A percentile compares a stretch with the other conserved stretches of the same genome.
These are phyloP conservation scores for Wickerhamomyces xylosicus DNA, from an alignment of 805 yeast genomes.

Conservation along the genomic window DNA sequence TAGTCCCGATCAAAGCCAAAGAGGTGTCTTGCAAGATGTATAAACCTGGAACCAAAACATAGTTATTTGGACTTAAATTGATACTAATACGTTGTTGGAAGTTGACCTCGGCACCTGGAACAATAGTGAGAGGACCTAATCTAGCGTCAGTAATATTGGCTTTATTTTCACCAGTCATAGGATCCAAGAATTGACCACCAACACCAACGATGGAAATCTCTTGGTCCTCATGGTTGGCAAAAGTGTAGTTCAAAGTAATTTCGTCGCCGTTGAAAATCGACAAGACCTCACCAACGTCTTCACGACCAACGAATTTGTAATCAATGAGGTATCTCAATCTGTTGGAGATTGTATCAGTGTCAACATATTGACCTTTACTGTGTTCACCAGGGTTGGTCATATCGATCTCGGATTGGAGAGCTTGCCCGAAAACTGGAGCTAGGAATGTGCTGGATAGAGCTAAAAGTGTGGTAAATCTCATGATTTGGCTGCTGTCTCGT, in stretches of 20 bases:
- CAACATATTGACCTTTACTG: constrained; percentile 11
- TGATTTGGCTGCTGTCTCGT: constrained; percentile 1
- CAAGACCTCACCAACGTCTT: constrained; percentile 22
- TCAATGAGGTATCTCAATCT: constrained; percentile 37
- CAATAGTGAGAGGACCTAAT: constrained; percentile 48
- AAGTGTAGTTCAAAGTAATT: constrained; percentile 38
- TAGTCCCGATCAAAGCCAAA: constrained; percentile 44
- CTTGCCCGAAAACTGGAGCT: constrained; percentile 5
- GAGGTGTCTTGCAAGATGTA: constrained; percentile 40
- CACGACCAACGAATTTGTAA: constrained; percentile 38
- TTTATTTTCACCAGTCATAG: constrained; percentile 36
- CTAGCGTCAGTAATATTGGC: constrained; percentile 58
- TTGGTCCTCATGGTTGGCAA: constrained; percentile 42
- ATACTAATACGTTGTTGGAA: constrained; percentile 55
- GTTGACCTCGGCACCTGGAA: constrained; percentile 34
- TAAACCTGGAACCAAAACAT: constrained; percentile 48
- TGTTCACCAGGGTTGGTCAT: constrained; percentile 10
- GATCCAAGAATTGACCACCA: constrained; percentile 54
- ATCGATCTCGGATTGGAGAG: constrained; percentile 6
- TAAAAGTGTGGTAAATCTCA: constrained; percentile 13
- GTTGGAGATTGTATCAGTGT: constrained; percentile 17
- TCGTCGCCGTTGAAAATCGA: constrained; percentile 43
- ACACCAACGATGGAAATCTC: constrained; percentile 51
- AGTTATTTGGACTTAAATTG: constrained; percentile 46
- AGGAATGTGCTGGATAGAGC: constrained; percentile 9